Evolutionary conservation across 768 basidiomycete genomes (phyloP).

Genomic region (Rhodotorula paludigena): DNA sequence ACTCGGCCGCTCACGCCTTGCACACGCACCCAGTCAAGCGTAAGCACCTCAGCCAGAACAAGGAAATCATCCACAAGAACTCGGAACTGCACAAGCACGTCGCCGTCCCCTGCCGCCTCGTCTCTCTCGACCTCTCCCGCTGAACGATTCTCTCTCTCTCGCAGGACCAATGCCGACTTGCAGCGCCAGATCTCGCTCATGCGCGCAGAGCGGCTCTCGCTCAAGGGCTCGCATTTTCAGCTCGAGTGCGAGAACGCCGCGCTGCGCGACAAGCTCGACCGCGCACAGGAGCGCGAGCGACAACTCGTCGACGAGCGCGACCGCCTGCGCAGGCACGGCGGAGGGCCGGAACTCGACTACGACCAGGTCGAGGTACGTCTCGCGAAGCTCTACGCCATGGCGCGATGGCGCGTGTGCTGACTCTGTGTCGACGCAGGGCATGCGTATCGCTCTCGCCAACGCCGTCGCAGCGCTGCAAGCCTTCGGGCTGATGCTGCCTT

Average conservation of each 20-base stretch:
- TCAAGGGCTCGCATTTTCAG: constrained; percentile 29
- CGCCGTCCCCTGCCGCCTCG: background rate
- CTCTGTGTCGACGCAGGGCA: background rate
- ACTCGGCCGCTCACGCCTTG: background rate
- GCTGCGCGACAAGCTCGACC: constrained; percentile 21
- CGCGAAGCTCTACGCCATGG: too few relatives aligned
- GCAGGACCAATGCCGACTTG: constrained; percentile 39
- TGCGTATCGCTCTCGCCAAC: constrained; percentile 12
- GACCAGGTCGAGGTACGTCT: constrained; percentile 35
- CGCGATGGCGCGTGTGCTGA: too few relatives aligned
- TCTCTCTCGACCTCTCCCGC: background rate
- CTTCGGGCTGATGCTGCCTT: constrained; percentile 6
- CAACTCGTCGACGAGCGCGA: constrained; percentile 6
- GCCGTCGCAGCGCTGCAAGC: constrained; percentile 24
- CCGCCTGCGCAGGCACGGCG: background rate
- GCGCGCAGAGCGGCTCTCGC: constrained; percentile 34
- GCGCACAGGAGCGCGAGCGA: constrained; percentile 12
- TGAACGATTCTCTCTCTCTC: background rate
- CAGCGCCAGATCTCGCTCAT: constrained; percentile 37
- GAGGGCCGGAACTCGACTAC: background rate
- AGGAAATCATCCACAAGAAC: constrained; percentile 44
- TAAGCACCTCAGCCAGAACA: constrained; percentile 43
- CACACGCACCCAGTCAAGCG: constrained; percentile 33
- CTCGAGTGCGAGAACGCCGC: constrained; percentile 24
- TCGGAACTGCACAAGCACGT: constrained; percentile 38